phyloP scores from a whole-genome alignment of 257 asterid genomes.

The Verbascum thapsus region DNA sequence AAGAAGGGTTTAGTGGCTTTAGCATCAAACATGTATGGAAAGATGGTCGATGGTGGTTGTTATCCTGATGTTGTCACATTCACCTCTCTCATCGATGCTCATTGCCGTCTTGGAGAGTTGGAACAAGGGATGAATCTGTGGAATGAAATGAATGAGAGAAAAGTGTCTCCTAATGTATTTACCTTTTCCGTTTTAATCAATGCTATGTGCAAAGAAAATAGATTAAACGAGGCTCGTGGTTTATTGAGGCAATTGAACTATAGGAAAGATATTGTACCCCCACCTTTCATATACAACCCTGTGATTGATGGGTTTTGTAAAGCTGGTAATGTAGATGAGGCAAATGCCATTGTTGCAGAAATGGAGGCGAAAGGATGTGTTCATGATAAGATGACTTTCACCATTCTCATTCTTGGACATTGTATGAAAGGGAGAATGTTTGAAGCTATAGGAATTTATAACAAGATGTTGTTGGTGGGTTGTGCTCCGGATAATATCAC shows the following conservation, averaged over 20 bases:
- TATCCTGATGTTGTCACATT: conserved; percentile 77
- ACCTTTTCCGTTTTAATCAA: conserved; percentile 71
- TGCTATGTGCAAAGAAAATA: conserved; percentile 75
- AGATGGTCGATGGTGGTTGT: conserved; percentile 50
- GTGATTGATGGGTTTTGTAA: conserved; percentile 88
- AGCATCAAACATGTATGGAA: conserved; percentile 51
- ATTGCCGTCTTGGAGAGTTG: conserved; percentile 68
- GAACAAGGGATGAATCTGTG: conserved; percentile 62
- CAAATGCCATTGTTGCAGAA: conserved; percentile 65
- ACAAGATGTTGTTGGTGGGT: conserved; percentile 69
- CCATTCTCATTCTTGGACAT: conserved; percentile 88
- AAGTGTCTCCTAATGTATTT: conserved; percentile 59
- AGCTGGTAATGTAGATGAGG: conserved; percentile 83
- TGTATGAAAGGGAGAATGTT: conserved; percentile 95
- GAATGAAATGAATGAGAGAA: conserved; percentile 64
- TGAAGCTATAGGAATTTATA: conserved; percentile 67
- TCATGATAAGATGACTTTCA: conserved; percentile 86
- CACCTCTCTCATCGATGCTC: conserved; percentile 76
- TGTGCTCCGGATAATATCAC: conserved; percentile 75
- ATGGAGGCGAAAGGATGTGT: conserved; percentile 80
- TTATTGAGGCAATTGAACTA: conserved; percentile 54
- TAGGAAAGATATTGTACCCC: conserved; percentile 65
- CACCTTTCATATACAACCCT: conserved; percentile 82
- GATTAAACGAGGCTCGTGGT: conserved; percentile 73
- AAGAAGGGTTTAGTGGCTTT: conserved; percentile 68